Conservation (phyloP, 305 asterid genomes). For the Fraxinus albicans region DNA sequence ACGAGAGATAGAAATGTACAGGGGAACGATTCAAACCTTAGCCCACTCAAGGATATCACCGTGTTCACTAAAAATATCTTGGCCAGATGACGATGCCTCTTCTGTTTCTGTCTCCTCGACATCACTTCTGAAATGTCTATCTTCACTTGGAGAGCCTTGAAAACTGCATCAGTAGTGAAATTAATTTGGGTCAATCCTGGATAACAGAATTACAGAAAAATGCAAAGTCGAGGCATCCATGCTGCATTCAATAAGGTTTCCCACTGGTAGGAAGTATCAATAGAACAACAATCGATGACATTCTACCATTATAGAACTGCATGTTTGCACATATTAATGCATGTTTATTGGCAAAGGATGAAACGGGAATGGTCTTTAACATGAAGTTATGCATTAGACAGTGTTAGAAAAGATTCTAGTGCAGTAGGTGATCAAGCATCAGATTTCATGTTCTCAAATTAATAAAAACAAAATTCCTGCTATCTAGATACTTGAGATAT, state of each 20-base stretch:
- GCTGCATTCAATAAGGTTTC: not conserved
- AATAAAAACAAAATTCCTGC: not conserved
- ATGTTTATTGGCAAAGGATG: not conserved
- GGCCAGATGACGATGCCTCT: conserved; percentile 96
- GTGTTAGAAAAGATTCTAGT: not conserved
- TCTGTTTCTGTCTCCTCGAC: conserved; percentile 70
- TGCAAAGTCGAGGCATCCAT: conserved; percentile 2
- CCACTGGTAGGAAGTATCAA: not conserved
- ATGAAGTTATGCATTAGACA: not conserved
- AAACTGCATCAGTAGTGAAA: conserved; percentile 46
- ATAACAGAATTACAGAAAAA: conserved; percentile 17
- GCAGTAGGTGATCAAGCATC: not conserved
- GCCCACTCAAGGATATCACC: conserved; percentile 94
- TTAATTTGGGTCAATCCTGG: not conserved
- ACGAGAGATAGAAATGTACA: conserved; percentile 13
- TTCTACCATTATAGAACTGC: not conserved
- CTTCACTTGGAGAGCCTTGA: conserved; percentile 85
- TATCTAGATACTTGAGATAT: not conserved
- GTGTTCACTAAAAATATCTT: conserved; percentile 73
- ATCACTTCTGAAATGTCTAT: conserved; percentile 73
- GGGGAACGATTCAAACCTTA: conserved; percentile 53
- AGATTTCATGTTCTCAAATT: not conserved
- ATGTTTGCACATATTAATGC: not conserved
- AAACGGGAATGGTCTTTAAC: not conserved
- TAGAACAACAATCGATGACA: not conserved